A percentile compares a stretch with the other conserved stretches of the same genome.
Evolutionary conservation across 1,284 basidiomycete genomes (phyloP).

Genomic region (Lignosus rhinocerotis): DNA sequence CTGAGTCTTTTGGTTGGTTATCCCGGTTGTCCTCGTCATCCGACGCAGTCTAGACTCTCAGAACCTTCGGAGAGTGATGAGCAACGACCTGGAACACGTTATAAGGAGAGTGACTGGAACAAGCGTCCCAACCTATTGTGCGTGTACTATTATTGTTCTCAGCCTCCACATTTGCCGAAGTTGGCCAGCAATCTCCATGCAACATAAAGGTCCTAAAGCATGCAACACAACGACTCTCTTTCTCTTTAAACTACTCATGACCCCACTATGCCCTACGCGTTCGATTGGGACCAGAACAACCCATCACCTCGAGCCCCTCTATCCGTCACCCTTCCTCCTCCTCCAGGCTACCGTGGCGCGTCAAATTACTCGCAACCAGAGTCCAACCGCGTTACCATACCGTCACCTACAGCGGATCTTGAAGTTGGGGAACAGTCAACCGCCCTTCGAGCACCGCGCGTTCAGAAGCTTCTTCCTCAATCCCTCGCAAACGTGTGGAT

Average conservation of each 20-base stretch:
- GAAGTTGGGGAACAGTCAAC: slow-evolving; percentile 15
- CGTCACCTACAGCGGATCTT: slow-evolving; percentile 18
- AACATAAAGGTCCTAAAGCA: slow-evolving; percentile 12
- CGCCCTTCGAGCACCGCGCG: slow-evolving; percentile 9
- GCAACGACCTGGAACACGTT: background rate
- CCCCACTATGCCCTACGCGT: slow-evolving; percentile 6
- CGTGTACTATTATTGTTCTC: slow-evolving; percentile 18
- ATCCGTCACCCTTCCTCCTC: slow-evolving; percentile 23
- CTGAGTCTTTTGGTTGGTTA: too few relatives aligned
- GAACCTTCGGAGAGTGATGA: background rate
- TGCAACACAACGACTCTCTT: background rate
- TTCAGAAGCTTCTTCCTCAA: slow-evolving; percentile 39
- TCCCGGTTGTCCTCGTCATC: too few relatives aligned
- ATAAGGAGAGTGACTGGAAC: background rate
- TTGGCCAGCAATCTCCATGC: background rate
- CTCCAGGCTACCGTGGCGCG: slow-evolving; percentile 16
- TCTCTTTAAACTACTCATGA: slow-evolving; percentile 7
- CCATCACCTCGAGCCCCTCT: slow-evolving; percentile 27
- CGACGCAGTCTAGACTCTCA: too few relatives aligned
- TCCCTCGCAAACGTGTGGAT: slow-evolving; percentile 40
- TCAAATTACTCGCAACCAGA: slow-evolving; percentile 25
- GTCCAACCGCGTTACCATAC: slow-evolving; percentile 25
- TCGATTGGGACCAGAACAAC: slow-evolving; percentile 20
- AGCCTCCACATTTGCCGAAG: slow-evolving; percentile 7
- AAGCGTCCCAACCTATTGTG: slow-evolving; percentile 14